phyloP scores from a whole-genome alignment of 2,329 filamentous ascomycete genomes.

The Hymenoscyphus albidus region DNA sequence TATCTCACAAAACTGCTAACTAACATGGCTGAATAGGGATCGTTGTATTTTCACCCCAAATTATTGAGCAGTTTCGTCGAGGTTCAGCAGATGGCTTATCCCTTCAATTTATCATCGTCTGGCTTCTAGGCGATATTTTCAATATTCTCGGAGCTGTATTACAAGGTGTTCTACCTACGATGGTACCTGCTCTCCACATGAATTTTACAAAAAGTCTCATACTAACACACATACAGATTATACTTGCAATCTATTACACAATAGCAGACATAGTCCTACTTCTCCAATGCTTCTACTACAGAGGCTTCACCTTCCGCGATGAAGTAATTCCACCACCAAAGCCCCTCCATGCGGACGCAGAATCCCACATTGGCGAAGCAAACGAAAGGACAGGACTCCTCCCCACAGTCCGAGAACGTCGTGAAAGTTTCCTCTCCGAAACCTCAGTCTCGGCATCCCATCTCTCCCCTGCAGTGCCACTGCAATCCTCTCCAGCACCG shows the following conservation, averaged over 20 bases:
- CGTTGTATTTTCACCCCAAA: slow-evolving; percentile 95
- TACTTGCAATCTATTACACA: slow-evolving; percentile 91
- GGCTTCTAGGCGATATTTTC: slow-evolving; percentile 92
- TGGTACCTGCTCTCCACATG: slow-evolving; percentile 50
- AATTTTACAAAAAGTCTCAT: neutral
- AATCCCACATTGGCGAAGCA: slow-evolving; percentile 37
- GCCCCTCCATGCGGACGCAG: slow-evolving; percentile 26
- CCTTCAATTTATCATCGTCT: slow-evolving; percentile 86
- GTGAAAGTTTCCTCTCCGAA: slow-evolving; percentile 55
- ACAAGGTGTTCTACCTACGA: slow-evolving; percentile 88
- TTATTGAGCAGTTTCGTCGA: slow-evolving; percentile 88
- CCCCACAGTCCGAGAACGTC: slow-evolving; percentile 40
- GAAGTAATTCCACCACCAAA: slow-evolving; percentile 45
- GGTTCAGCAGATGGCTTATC: slow-evolving; percentile 83
- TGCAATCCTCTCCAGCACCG: slow-evolving; percentile 44
- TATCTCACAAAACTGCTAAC: neutral
- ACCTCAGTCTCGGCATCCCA: slow-evolving; percentile 56
- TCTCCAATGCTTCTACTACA: slow-evolving; percentile 91
- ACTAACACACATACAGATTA: slow-evolving; percentile 52
- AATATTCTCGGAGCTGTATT: slow-evolving; percentile 91
- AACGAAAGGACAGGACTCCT: slow-evolving; percentile 53
- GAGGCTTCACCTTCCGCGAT: slow-evolving; percentile 69
- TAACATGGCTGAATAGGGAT: slow-evolving; percentile 57
- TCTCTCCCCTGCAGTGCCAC: slow-evolving; percentile 78
- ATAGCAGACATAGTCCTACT: slow-evolving; percentile 86